A percentile compares a stretch with the other conserved stretches of the same genome.
Evolutionary conservation across 2,329 filamentous ascomycete genomes (phyloP).

Genomic region (Beauveria asiatica): DNA sequence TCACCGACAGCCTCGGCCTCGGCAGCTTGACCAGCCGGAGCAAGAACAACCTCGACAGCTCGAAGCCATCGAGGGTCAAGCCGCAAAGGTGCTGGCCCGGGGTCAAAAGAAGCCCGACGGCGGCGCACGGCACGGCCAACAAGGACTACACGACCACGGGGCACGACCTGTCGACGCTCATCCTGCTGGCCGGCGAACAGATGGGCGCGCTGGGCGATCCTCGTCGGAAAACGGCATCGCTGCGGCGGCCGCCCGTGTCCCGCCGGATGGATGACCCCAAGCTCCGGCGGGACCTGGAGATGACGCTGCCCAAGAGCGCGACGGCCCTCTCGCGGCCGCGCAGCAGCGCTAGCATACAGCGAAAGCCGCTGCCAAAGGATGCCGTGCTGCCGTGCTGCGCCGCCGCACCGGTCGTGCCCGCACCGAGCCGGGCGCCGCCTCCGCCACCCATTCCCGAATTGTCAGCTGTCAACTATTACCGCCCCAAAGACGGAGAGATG

Average conservation of each 20-base stretch:
- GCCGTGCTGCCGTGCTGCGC: neutral
- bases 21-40: neutral
- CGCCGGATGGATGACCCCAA: neutral
- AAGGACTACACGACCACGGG: neutral
- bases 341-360: constrained; percentile 2
- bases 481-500: neutral
- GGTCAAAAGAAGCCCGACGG: neutral
- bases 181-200: constrained; percentile 5
- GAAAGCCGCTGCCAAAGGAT: constrained; percentile 2
- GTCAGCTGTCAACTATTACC: neutral
- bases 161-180: neutral
- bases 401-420: neutral
- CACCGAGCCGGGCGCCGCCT: neutral
- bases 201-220: constrained; percentile 2
- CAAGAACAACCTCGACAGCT: neutral
- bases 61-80: neutral
- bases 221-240: neutral
- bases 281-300: neutral
- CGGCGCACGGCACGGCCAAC: neutral
- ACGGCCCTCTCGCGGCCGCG: neutral
- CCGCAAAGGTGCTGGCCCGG: constrained; percentile 5
- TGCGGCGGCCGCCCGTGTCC: neutral
- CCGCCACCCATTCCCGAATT: constrained; percentile 9
- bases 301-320: constrained; percentile 1
- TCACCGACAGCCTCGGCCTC: neutral